Conservation (phyloP, 2,329 filamentous ascomycete species). For the Lachnellula arida region DNA sequence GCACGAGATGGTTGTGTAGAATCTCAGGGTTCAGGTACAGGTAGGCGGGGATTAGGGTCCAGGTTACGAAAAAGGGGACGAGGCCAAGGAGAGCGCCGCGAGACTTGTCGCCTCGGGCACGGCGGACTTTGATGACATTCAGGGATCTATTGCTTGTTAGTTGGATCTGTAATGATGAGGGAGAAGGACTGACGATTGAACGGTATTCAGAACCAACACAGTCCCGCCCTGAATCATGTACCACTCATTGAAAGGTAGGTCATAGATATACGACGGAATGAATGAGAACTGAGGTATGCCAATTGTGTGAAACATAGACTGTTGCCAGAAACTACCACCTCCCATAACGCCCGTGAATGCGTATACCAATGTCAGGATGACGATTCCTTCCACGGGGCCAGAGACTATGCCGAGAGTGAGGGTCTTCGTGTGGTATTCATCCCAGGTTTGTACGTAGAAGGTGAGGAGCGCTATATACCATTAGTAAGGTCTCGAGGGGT, state of each 20-base stretch:
- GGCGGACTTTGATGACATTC: slow-evolving; percentile 81
- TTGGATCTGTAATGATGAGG: slow-evolving; percentile 21
- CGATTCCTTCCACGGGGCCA: slow-evolving; percentile 89
- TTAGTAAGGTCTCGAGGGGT: slow-evolving; percentile 5
- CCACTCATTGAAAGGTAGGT: slow-evolving; percentile 85
- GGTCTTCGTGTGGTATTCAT: slow-evolving; percentile 97
- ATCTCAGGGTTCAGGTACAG: slow-evolving; percentile 81
- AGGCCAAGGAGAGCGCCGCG: slow-evolving; percentile 77
- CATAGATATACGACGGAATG: slow-evolving; percentile 68
- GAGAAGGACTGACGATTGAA: slow-evolving; percentile 49
- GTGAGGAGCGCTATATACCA: slow-evolving; percentile 66
- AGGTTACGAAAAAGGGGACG: slow-evolving; percentile 72
- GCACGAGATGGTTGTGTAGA: slow-evolving; percentile 75
- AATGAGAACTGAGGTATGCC: slow-evolving; percentile 54
- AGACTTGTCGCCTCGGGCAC: slow-evolving; percentile 65
- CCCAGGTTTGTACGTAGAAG: slow-evolving; percentile 99
- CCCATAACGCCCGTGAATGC: slow-evolving; percentile 78
- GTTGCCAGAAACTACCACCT: slow-evolving; percentile 90
- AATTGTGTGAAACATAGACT: slow-evolving; percentile 74
- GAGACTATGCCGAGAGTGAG: slow-evolving; percentile 89
- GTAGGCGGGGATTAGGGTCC: slow-evolving; percentile 73
- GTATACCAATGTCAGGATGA: slow-evolving; percentile 79
- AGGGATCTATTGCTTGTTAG: slow-evolving; percentile 48
- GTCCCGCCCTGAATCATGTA: slow-evolving; percentile 83
- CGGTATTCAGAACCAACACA: slow-evolving; percentile 79